Evolutionary conservation across 805 yeast species (phyloP), one percentile per base, ranked within the genome.

Genomic region (Metschnikowia anglica): DNA sequence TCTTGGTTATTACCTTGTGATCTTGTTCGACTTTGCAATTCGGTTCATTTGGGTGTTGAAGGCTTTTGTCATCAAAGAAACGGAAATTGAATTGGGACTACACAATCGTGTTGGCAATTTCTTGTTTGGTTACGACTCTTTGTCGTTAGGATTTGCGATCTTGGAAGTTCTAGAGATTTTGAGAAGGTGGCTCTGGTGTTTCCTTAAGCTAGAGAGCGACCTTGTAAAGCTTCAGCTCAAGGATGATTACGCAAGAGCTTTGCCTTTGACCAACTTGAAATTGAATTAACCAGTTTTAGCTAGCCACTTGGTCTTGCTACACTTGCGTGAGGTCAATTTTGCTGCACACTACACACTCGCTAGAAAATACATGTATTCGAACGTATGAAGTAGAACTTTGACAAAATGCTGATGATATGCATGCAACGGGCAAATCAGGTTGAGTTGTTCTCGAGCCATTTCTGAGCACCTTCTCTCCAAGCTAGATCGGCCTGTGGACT

Each of bases 151-250:
- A 1, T 74, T 81, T 43, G 83, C 85, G 48, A 63, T 77, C 9
- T 66, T 88, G 42, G 93, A 90, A 56, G 51, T 79, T 3, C 63
- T 90, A 40, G 99, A 93, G 60, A 70, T 93, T 5, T 52, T 83
- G 7, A 74, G 99, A 65, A 76, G 99, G 58, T 87, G 90, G 80
- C 64, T 88, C 39, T 93, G 99, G 99, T 79, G 89, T 31, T 76
- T 87, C 47, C 69, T 91, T 58, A 83, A 93, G 56, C 66, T 90
- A 13, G 98, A 93, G 52, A 78, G 85, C 23, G 97, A 91, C 58
- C 81, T 70, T 60, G 47, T 60, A 37, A 70, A 68, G 47, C 49
- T 66, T 24, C 60, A 54, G 25, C 39, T 38, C 15, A 46, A 39
- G 12, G 59, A 51, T 26, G 49, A 44, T n/a, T 39, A 47, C 21